Evolutionary conservation across 2,329 filamentous ascomycete genomes (phyloP).

Genomic region (Sclerotinia borealis): DNA sequence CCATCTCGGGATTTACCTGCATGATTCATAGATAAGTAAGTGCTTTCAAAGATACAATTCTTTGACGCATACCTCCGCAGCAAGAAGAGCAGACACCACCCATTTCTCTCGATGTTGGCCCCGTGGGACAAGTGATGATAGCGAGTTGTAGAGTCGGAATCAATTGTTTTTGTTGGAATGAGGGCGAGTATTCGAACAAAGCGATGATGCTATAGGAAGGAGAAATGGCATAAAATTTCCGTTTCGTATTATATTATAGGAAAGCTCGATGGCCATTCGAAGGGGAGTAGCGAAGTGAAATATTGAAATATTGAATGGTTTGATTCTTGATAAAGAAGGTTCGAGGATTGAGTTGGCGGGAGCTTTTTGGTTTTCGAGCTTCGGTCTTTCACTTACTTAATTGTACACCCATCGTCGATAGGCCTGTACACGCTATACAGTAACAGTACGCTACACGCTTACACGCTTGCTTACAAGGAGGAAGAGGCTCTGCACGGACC

Average conservation of each 20-base stretch:
- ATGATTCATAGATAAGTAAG: slow-evolving; percentile 28
- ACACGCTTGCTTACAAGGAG: neutral
- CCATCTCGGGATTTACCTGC: slow-evolving; percentile 72
- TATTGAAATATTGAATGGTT: neutral
- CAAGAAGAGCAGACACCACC: slow-evolving; percentile 56
- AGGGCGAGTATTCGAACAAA: slow-evolving; percentile 24
- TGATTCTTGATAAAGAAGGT: slow-evolving; percentile 12
- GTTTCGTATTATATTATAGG: slow-evolving; percentile 7
- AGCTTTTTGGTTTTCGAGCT: slow-evolving; percentile 8
- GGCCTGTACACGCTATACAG: slow-evolving; percentile 10
- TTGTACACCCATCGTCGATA: slow-evolving; percentile 7
- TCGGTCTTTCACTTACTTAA: slow-evolving; percentile 11
- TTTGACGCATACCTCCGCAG: slow-evolving; percentile 45
- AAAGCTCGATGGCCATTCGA: slow-evolving; percentile 15
- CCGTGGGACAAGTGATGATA: slow-evolving; percentile 25
- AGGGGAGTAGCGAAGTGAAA: slow-evolving; percentile 4
- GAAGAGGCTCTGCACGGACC: neutral
- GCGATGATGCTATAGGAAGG: slow-evolving; percentile 11
- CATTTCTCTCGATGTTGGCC: slow-evolving; percentile 43
- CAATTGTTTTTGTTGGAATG: slow-evolving; percentile 26
- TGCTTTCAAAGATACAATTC: slow-evolving; percentile 15
- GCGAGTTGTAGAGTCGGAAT: slow-evolving; percentile 18
- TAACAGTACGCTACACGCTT: too few relatives aligned
- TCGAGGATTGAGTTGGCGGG: slow-evolving; percentile 8
- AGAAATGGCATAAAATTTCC: neutral